Conservation (phyloP, 306 rosid species). For the Dryas alaskensis region DNA sequence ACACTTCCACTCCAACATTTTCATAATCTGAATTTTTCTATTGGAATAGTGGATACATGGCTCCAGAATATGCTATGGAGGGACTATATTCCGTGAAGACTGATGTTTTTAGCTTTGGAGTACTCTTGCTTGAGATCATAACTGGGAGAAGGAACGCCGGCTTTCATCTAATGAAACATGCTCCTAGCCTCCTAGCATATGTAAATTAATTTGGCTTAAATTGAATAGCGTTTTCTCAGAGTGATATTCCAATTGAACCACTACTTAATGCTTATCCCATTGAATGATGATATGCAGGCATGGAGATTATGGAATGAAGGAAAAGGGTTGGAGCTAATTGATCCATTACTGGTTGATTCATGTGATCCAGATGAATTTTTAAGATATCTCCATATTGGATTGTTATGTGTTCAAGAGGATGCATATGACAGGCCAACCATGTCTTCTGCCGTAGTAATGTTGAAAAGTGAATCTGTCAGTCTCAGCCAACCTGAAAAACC, state of each 20-base stretch:
- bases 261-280: background rate
- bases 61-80: constrained; percentile 46
- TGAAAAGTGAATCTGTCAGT: constrained; percentile 21
- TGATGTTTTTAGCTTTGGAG: constrained; percentile 49
- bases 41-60: constrained; percentile 47
- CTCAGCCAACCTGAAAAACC: constrained; percentile 20
- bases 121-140: constrained; percentile 46
- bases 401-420: constrained; percentile 37
- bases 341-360: constrained; percentile 19
- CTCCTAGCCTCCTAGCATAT: constrained; percentile 9
- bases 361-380: constrained; percentile 25
- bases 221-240: background rate
- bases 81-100: constrained; percentile 42
- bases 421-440: constrained; percentile 35
- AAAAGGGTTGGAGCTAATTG: constrained; percentile 23
- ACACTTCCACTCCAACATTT: background rate
- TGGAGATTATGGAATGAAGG: constrained; percentile 49
- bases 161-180: constrained; percentile 3
- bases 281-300: constrained; percentile 30
- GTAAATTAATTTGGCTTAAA: constrained; percentile 5
- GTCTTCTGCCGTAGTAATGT: constrained; percentile 29
- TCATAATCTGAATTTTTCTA: background rate
- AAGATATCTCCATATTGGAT: constrained; percentile 30
- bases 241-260: background rate
- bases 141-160: constrained; percentile 30